Base-by-base conservation (phyloP, 257 asterid species). In the Craterostigma plantagineum region DNA sequence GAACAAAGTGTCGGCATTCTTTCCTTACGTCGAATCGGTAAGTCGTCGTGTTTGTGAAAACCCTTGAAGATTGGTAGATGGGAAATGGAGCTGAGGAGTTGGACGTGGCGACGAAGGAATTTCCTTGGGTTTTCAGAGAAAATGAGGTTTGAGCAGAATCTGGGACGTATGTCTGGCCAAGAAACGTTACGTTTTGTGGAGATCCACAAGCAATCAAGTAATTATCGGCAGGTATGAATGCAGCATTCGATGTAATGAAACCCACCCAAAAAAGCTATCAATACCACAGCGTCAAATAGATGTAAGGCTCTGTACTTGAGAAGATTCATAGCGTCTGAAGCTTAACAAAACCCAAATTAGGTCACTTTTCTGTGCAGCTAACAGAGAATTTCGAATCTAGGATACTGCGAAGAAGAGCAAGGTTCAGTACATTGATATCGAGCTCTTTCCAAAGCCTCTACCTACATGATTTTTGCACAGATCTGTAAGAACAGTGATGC, bases 161-260 rank as follows among this genome's bases (percentile, higher is more conserved):
- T 11, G 91, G 74, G 15, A 56, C 53, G 17, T 67, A 77, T 9
- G 69, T 68, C 14, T 53, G 78, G 35, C 73, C 76, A 42, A 63
- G 69, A 53, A 55, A 77, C 15, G 76, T 56, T 46, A 74, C 81
- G 50, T 68, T 66, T 54, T 68, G 68, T n/a, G 74, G 58, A 54
- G 91, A 74, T 70, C 91, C 91, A 54, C 91, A 77, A 35, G 63
- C 81, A 48, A 77, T 54, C 47, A 73, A 59, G 66, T 65, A 68
- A 14, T 23, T 67, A 65, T 77, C 75, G 56, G 65, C 60, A 48
- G 91, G 85, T n/a, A 71, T 47, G 47, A 56, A 77, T 35, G 71
- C 63, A 45, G 76, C 72, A 52, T 51, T 34, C 3, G 70, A 64
- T 12, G 38, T 10, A 16, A 36, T 57, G 34, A 49, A 27, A 52